A percentile compares a stretch with the other conserved stretches of the same genome.
These are phyloP conservation scores for Lathyrus oleraceus DNA, from an alignment of 306 rosid genomes.

Conservation along the genomic window DNA sequence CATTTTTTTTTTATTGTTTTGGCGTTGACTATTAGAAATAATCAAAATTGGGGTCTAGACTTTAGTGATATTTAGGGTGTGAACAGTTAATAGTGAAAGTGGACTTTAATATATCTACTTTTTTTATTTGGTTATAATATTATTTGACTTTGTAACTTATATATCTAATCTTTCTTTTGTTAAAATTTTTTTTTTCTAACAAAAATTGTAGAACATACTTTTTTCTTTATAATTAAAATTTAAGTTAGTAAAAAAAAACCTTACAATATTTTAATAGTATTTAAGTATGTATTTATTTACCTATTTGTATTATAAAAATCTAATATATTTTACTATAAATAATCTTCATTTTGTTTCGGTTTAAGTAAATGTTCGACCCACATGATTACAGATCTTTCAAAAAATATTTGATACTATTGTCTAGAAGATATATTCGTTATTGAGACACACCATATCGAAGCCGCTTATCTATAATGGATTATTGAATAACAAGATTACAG, in stretches of 20 bases:
- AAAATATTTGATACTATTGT: too few species aligned
- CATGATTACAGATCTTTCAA: too few species aligned
- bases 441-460: too few species aligned
- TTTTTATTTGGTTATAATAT: background rate
- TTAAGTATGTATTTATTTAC: too few species aligned
- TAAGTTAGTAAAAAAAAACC: background rate
- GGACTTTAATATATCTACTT: background rate
- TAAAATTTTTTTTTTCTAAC: background rate
- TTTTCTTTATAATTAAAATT: background rate
- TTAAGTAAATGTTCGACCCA: too few species aligned
- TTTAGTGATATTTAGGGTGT: conserved; percentile 3
- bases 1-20: conserved; percentile 19
- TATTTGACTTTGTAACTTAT: background rate
- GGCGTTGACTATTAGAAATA: conserved; percentile 40
- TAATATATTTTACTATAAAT: too few species aligned
- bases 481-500: too few species aligned
- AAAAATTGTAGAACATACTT: background rate
- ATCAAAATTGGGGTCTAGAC: conserved; percentile 9
- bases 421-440: too few species aligned
- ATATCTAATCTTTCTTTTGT: background rate
- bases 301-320: too few species aligned
- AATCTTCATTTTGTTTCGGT: too few species aligned
- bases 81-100: conserved; percentile 25
- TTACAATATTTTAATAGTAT: background rate
- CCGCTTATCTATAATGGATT: too few species aligned